Evolutionary conservation across 805 yeast genomes (phyloP).

Genomic region (Wickerhamiella spandovensis): DNA sequence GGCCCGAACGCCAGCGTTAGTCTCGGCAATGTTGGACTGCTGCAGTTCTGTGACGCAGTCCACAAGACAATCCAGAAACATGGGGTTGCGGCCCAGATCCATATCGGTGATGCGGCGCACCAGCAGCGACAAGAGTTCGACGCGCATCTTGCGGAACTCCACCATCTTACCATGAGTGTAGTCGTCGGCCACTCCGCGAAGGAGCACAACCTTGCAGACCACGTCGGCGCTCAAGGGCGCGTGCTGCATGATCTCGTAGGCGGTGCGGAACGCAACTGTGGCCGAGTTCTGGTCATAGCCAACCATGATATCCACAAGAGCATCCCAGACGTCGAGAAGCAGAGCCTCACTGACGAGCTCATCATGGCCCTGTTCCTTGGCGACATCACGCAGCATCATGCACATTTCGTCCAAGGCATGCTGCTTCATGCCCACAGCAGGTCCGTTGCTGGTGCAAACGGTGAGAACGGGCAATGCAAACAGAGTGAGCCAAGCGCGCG

Average conservation of each 20-base stretch:
- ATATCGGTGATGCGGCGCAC: conserved; percentile 8
- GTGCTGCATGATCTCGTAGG: conserved; percentile 6
- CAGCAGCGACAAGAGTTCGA: conserved; percentile 7
- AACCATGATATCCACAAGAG: conserved; percentile 13
- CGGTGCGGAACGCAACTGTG: conserved; percentile 10
- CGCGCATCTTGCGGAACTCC: conserved; percentile 10
- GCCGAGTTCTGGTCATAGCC: conserved; percentile 1
- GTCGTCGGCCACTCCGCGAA: conserved; percentile 7
- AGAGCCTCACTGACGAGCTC: conserved; percentile 3
- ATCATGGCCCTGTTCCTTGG: conserved; percentile 1
- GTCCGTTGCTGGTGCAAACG: background rate
- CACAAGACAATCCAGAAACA: background rate
- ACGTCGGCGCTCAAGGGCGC: conserved; percentile 9
- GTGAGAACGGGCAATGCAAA: conserved; percentile 11
- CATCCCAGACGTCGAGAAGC: conserved; percentile 15
- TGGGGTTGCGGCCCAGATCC: background rate
- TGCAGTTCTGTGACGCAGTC: conserved; percentile 8
- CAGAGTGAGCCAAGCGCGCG: conserved; percentile 9
- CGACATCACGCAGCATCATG: conserved; percentile 9
- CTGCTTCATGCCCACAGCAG: background rate
- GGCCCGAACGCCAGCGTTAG: background rate
- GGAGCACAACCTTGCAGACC: conserved; percentile 11
- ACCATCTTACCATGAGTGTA: conserved; percentile 4
- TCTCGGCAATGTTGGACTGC: conserved; percentile 3
- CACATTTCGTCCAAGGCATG: conserved; percentile 9